These are phyloP conservation scores for Aspergillus pseudotamarii DNA, from an alignment of 2,329 filamentous ascomycete genomes.

Conservation along the genomic window DNA sequence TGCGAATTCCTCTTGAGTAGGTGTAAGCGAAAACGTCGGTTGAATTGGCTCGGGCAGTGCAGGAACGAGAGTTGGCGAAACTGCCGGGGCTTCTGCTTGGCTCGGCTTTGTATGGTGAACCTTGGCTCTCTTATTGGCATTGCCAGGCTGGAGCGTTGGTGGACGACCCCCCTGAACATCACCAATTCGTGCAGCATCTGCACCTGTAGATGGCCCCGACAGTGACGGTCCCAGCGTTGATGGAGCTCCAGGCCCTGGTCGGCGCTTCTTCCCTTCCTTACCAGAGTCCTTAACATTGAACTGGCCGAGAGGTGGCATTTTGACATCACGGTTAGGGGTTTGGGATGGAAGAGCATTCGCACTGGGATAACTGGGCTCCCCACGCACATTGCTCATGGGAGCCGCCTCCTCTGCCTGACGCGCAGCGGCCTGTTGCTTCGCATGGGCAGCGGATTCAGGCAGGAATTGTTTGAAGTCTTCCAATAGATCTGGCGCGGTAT, in stretches of 20 bases:
- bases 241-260: constrained; percentile 56
- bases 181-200: constrained; percentile 36
- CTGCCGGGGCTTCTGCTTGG: constrained; percentile 59
- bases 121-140: constrained; percentile 68
- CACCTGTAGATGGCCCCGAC: constrained; percentile 35
- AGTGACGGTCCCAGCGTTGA: constrained; percentile 35
- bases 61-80: constrained; percentile 87
- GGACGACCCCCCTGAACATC: constrained; percentile 39
- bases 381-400: constrained; percentile 66
- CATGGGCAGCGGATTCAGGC: constrained; percentile 79
- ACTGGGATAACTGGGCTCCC: constrained; percentile 51
- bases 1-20: constrained; percentile 79
- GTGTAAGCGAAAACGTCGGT: constrained; percentile 71
- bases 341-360: constrained; percentile 50
- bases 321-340: constrained; percentile 57
- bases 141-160: constrained; percentile 42
- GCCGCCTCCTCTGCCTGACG: constrained; percentile 69
- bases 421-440: constrained; percentile 61
- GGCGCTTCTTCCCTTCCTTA: constrained; percentile 89
- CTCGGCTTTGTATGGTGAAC: constrained; percentile 68
- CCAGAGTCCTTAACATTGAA: constrained; percentile 83
- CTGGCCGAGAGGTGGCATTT: constrained; percentile 91
- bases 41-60: constrained; percentile 84
- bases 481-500: constrained; percentile 86
- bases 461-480: constrained; percentile 99